Evolutionary conservation across 2,329 filamentous ascomycete species (phyloP).

Genomic region (Akanthomyces uredinophilus): DNA sequence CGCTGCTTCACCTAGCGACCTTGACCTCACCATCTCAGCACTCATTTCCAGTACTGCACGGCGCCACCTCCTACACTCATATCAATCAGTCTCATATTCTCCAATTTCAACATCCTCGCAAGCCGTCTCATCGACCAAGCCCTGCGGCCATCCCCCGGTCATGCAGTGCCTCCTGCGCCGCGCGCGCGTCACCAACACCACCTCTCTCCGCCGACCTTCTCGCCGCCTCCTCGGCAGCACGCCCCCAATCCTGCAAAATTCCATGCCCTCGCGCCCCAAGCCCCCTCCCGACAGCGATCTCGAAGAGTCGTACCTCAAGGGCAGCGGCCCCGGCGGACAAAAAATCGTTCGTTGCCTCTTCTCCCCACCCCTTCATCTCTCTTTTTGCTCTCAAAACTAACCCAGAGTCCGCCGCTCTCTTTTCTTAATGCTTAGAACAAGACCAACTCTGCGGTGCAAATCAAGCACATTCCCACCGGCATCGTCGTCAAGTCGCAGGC

Average conservation of each 20-base stretch:
- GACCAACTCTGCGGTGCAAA: conserved; percentile 89
- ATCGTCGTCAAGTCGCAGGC: conserved; percentile 92
- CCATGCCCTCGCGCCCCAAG: conserved; percentile 67
- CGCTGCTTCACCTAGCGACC: neutral
- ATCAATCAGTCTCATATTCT: neutral
- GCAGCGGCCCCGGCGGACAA: conserved; percentile 87
- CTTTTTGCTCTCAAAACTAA: neutral
- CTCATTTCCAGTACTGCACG: neutral
- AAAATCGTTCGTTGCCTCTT: conserved; percentile 64
- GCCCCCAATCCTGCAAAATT: conserved; percentile 43
- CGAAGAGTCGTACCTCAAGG: conserved; percentile 81
- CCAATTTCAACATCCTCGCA: neutral
- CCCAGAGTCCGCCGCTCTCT: neutral
- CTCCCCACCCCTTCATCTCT: neutral
- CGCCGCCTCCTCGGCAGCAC: conserved; percentile 29
- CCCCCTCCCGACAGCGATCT: conserved; percentile 73
- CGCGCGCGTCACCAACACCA: conserved; percentile 2
- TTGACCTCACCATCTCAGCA: neutral
- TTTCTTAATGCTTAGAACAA: no score
- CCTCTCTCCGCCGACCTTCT: neutral
- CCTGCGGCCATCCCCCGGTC: neutral
- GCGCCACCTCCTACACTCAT: neutral
- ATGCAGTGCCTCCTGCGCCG: conserved; percentile 10
- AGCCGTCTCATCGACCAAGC: neutral
- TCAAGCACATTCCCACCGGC: conserved; percentile 84